phyloP scores from a whole-genome alignment of 2,329 filamentous ascomycete genomes.

The Phyllachora maydis region DNA sequence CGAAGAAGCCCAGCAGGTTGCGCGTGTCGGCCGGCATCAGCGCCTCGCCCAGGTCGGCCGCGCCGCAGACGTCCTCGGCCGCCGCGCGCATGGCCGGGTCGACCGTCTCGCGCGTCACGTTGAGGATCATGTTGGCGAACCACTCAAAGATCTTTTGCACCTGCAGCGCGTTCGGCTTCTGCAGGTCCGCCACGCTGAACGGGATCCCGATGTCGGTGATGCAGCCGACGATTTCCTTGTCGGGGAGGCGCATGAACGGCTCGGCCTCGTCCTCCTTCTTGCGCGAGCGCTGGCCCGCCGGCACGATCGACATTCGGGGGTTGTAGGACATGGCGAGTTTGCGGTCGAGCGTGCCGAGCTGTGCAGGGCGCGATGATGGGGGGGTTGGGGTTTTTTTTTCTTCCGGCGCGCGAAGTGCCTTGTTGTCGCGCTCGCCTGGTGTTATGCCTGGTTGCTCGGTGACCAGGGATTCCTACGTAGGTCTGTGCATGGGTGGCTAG shows the following conservation, averaged over 20 bases:
- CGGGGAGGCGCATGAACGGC: conserved; percentile 37
- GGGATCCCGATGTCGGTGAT: conserved; percentile 92
- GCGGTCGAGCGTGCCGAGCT: too few relatives aligned
- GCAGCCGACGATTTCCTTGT: conserved; percentile 80
- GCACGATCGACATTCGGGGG: conserved; percentile 38
- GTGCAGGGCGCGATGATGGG: too few relatives aligned
- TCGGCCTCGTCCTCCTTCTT: conserved; percentile 39
- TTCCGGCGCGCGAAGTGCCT: too few relatives aligned
- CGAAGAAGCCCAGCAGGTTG: conserved; percentile 91
- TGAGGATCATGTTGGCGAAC: conserved; percentile 87
- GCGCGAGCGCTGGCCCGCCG: conserved; percentile 26
- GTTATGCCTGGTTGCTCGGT: too few relatives aligned
- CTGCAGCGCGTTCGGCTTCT: conserved; percentile 84
- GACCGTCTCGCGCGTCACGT: conserved; percentile 79
- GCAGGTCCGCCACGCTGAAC: conserved; percentile 69
- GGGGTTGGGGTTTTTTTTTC: too few relatives aligned
- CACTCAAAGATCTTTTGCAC: conserved; percentile 97
- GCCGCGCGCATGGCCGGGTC: conserved; percentile 91
- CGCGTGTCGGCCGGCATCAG: conserved; percentile 65
- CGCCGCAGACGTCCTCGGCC: conserved; percentile 66
- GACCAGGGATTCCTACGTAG: too few relatives aligned
- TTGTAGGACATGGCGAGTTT: conserved; percentile 47
- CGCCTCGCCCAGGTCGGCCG: conserved; percentile 69
- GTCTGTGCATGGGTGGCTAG: too few relatives aligned
- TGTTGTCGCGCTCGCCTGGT: too few relatives aligned